phyloP scores from a whole-genome alignment of 257 asterid species.

The Solanum chilense region DNA sequence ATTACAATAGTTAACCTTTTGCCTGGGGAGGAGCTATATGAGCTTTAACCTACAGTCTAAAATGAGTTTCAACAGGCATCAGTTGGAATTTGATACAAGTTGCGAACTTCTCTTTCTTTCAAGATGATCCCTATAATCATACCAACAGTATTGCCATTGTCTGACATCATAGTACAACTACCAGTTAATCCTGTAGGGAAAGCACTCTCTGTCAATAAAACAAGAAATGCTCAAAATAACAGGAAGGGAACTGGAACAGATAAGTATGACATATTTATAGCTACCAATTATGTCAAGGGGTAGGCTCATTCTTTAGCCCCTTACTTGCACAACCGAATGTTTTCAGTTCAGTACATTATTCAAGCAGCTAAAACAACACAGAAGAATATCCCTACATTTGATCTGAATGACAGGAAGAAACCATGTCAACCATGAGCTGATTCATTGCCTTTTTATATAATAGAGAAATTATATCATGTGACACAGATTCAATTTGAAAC shows the following conservation, averaged over 20 bases:
- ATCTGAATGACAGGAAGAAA: neutral
- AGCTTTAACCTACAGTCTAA: neutral
- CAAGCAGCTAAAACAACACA: neutral
- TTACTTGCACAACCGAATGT: neutral
- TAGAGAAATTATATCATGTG: neutral
- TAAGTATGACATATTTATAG: neutral
- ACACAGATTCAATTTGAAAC: neutral
- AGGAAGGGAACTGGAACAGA: neutral
- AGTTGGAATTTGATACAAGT: conserved; percentile 2
- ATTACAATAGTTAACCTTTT: neutral
- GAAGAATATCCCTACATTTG: neutral
- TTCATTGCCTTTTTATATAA: neutral
- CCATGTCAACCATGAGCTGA: neutral
- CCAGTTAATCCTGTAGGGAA: neutral
- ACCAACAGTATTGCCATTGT: neutral
- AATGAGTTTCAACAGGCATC: neutral
- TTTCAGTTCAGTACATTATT: neutral
- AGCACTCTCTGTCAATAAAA: neutral
- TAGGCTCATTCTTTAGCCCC: neutral
- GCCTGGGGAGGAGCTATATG: neutral
- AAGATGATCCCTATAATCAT: neutral
- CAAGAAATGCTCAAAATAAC: neutral
- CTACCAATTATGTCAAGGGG: neutral
- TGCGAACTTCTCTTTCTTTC: neutral
- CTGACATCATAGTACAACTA: neutral